Percentiles rank a stretch among this genome's conserved stretches.
These are phyloP conservation scores for Malassezia obtusa DNA, from an alignment of 1,284 basidiomycete genomes.

Conservation along the genomic window DNA sequence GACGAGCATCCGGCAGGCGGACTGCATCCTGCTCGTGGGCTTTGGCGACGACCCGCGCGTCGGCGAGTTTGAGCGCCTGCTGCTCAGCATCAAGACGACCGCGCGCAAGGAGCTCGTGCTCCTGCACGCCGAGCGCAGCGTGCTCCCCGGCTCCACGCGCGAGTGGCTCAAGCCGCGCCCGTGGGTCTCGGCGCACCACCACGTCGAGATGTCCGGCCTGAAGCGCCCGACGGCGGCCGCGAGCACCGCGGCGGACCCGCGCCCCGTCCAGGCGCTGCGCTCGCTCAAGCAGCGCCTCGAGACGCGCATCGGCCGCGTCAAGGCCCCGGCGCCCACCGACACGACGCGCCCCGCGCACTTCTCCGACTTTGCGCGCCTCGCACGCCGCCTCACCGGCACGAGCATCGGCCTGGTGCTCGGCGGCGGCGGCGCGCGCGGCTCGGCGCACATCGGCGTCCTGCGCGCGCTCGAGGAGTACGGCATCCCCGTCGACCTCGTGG, in stretches of 20 bases:
- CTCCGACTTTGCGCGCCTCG: conserved; percentile 86
- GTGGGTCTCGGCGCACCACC: conserved; percentile 86
- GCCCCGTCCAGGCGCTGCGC: conserved; percentile 69
- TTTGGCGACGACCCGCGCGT: conserved; percentile 65
- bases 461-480: conserved; percentile 81
- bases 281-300: conserved; percentile 79
- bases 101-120: conserved; percentile 92
- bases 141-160: conserved; percentile 80
- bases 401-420: conserved; percentile 90
- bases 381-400: conserved; percentile 79
- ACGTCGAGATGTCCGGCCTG: conserved; percentile 68
- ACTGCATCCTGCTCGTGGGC: conserved; percentile 91
- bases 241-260: conserved; percentile 57
- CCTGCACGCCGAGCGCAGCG: conserved; percentile 80
- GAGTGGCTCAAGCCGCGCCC: conserved; percentile 94
- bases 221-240: conserved; percentile 44
- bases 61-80: conserved; percentile 82
- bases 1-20: conserved; percentile 58
- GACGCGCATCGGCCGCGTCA: conserved; percentile 68
- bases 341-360: conserved; percentile 59
- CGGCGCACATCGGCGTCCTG: conserved; percentile 83
- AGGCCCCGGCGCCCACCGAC: conserved; percentile 46
- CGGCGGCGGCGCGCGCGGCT: conserved; percentile 87
- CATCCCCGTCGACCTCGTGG: conserved; percentile 77
- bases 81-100: conserved; percentile 84